Percentiles rank a stretch among this genome's conserved stretches.
Conservation (phyloP, 352 stramenopile species). For the Blastocystis sp. region DNA sequence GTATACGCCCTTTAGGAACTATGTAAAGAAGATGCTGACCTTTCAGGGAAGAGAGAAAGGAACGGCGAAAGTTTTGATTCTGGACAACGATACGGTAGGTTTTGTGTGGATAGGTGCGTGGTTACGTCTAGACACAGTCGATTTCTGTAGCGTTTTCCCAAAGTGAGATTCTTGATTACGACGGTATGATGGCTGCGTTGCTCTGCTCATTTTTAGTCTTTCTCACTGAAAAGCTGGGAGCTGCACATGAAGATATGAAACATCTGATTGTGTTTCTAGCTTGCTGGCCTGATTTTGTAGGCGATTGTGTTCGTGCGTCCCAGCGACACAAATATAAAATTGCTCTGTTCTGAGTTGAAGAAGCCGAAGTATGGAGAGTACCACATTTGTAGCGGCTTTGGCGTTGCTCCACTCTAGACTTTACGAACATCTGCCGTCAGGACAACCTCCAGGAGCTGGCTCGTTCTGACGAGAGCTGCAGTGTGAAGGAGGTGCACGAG, state of each 20-base stretch:
- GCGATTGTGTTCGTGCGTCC: slow-evolving; percentile 86
- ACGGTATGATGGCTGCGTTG: background rate
- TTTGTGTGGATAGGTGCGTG: background rate
- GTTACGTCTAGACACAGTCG: slow-evolving; percentile 45
- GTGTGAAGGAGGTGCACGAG: slow-evolving; percentile 90
- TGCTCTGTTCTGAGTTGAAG: slow-evolving; percentile 82
- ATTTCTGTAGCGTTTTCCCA: slow-evolving; percentile 58
- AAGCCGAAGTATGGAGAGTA: slow-evolving; percentile 91
- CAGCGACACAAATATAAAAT: slow-evolving; percentile 80
- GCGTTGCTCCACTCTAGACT: slow-evolving; percentile 65
- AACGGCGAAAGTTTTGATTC: slow-evolving; percentile 59
- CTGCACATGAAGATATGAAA: slow-evolving; percentile 54
- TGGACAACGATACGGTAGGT: slow-evolving; percentile 57
- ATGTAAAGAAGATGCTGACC: slow-evolving; percentile 61
- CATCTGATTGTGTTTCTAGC: slow-evolving; percentile 30
- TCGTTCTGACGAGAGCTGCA: slow-evolving; percentile 85
- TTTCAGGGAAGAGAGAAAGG: slow-evolving; percentile 58
- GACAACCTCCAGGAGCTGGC: slow-evolving; percentile 88
- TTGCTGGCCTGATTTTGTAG: slow-evolving; percentile 73
- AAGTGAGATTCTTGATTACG: slow-evolving; percentile 60
- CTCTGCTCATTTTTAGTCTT: slow-evolving; percentile 32
- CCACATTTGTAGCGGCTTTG: slow-evolving; percentile 79
- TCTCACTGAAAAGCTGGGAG: slow-evolving; percentile 58
- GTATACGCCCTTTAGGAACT: slow-evolving; percentile 58
- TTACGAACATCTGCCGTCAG: slow-evolving; percentile 87